Evolutionary conservation across 1,284 basidiomycete genomes (phyloP), one percentile per base, ranked within the genome.

Genomic region (Inonotus obliquus): DNA sequence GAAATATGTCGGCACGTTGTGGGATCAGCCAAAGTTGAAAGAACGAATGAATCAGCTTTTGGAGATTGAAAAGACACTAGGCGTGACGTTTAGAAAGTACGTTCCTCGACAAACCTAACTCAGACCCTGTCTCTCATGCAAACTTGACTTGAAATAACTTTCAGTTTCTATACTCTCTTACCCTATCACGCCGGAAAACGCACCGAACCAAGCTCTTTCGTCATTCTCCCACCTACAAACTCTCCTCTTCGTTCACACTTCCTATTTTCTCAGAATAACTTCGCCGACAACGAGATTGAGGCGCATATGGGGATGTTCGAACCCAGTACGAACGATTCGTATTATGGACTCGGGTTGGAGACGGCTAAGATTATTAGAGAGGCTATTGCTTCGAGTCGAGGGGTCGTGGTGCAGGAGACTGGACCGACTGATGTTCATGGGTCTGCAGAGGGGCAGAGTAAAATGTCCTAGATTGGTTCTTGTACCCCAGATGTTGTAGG

Each of bases 281-380:
- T 86, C 29, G 90, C 89, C 0, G 67, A 78, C 19, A 91, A 96
- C 70, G 94, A 97, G 73, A 77, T 96, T 19, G 80, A 89, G 64
- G 95, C 93, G 11, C 95, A 98, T 70, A 91, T 86, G 51, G 87
- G 87, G 45, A 96, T 98, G 89, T 98, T 98, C 73, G 82, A 83
- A 64, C 81, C 84, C 4, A 81, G 79, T 65, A 86, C 84, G n/a
- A 96, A 96, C 68, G 91, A 95, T 66, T 91, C 91, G 19, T 97
- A 95, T 73, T 96, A 96, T 71, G 84, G 87, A 65, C 78, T 98
- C 2, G 95, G 94, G 0, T 74, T 94, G 45, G 76, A 80, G 53
- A 83, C 84, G 0, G 85, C 84, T 13, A 77, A 81, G 58, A 67
- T 84, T 21, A 81, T 91, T 60, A 77, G 83, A 59, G 81, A 85